Evolutionary conservation across 805 yeast species (phyloP).

Genomic region (Myxozyma geophila): DNA sequence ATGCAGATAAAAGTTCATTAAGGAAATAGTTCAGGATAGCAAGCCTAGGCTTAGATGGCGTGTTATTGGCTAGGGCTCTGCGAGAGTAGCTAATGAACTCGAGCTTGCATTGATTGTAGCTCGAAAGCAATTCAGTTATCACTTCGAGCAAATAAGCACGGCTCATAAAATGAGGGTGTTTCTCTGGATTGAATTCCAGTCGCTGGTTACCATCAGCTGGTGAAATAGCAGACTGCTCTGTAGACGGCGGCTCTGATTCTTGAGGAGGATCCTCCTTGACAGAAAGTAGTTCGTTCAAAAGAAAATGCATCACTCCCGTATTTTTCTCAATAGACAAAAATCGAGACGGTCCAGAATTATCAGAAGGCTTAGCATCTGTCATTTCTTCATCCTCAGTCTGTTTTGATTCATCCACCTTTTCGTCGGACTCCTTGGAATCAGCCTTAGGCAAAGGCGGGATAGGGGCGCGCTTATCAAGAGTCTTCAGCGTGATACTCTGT

Average conservation of each 20-base stretch:
- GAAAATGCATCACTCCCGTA: constrained; percentile 65
- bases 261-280: constrained; percentile 42
- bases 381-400: constrained; percentile 23
- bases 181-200: constrained; percentile 37
- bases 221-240: background rate
- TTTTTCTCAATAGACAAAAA: constrained; percentile 30
- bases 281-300: constrained; percentile 69
- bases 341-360: constrained; percentile 28
- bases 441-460: background rate
- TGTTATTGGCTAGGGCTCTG: constrained; percentile 18
- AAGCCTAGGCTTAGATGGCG: constrained; percentile 63
- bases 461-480: constrained; percentile 6
- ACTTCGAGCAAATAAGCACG: constrained; percentile 70
- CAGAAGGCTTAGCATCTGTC: constrained; percentile 44
- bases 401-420: constrained; percentile 2
- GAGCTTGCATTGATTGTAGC: constrained; percentile 79
- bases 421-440: constrained; percentile 6
- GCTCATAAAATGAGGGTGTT: constrained; percentile 64
- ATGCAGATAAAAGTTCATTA: constrained; percentile 70
- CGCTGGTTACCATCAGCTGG: background rate
- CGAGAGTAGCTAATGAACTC: constrained; percentile 81
- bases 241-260: background rate
- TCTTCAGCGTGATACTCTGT: constrained; percentile 26
- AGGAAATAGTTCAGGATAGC: constrained; percentile 77
- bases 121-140: constrained; percentile 70